Percentiles rank a stretch among this genome's conserved stretches.
phyloP scores from a whole-genome alignment of 1,139 yeast genomes.

The Diutina rugosa region DNA sequence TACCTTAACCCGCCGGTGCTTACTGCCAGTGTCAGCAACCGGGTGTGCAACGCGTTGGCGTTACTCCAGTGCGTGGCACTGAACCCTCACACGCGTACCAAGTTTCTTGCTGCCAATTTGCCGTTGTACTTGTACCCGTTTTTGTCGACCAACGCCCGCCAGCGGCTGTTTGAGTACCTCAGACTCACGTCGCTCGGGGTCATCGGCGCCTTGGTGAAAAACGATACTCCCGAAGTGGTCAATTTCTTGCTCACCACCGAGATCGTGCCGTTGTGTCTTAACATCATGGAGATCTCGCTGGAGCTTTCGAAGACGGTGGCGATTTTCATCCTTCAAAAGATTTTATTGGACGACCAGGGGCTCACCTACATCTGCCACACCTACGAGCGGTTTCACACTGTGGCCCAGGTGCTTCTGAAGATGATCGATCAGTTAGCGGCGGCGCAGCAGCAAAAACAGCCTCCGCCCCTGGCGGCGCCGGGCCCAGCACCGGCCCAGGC shows the following conservation, averaged over 20 bases:
- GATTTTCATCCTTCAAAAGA: constrained; percentile 78
- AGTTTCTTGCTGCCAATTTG: constrained; percentile 79
- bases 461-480: constrained; percentile 4
- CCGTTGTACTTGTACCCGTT: constrained; percentile 91
- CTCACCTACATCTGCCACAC: constrained; percentile 88
- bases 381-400: constrained; percentile 88
- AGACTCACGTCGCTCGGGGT: constrained; percentile 90
- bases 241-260: constrained; percentile 84
- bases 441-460: constrained; percentile 30
- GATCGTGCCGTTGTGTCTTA: constrained; percentile 84
- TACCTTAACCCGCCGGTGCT: constrained; percentile 76
- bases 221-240: constrained; percentile 92
- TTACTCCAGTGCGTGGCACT: constrained; percentile 94
- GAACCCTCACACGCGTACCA: constrained; percentile 76
- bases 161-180: constrained; percentile 85
- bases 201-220: constrained; percentile 91
- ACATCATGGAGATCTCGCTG: constrained; percentile 92
- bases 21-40: constrained; percentile 76
- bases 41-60: constrained; percentile 94
- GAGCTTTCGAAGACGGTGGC: constrained; percentile 95
- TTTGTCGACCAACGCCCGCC: constrained; percentile 81
- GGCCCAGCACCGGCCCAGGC: constrained; percentile 2
- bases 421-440: constrained; percentile 72
- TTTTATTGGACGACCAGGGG: constrained; percentile 84
- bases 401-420: constrained; percentile 71